A percentile compares a stretch with the other conserved stretches of the same genome.
Conservation (phyloP, 371 early-diverging fungal species). For the Mortierella sp. region DNA sequence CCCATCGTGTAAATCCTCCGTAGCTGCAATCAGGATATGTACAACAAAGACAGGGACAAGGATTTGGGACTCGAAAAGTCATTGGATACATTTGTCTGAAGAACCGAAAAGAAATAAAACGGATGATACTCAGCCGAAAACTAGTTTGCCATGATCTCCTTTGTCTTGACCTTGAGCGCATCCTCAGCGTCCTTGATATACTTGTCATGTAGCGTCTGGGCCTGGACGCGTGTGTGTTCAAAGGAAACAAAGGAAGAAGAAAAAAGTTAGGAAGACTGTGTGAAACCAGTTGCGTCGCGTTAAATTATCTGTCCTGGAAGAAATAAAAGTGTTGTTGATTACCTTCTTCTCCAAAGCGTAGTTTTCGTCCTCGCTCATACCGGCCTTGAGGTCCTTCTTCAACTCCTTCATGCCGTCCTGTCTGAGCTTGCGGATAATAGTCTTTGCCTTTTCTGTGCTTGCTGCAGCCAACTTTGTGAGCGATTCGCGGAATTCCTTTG, state of each 20-base stretch:
- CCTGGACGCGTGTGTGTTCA: constrained; percentile 58
- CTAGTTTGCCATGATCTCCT: constrained; percentile 74
- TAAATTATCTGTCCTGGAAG: not conserved
- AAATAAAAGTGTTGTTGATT: too few species aligned
- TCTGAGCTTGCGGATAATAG: constrained; percentile 75
- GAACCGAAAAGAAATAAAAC: constrained; percentile 14
- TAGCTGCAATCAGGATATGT: constrained; percentile 7
- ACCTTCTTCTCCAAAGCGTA: constrained; percentile 74
- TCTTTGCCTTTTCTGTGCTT: constrained; percentile 79
- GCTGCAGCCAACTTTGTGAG: constrained; percentile 76
- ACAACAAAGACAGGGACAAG: constrained; percentile 21
- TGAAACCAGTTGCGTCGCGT: not conserved
- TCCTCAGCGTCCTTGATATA: constrained; percentile 78
- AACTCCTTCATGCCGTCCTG: constrained; percentile 83
- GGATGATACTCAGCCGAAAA: constrained; percentile 2
- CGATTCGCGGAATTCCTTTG: constrained; percentile 85
- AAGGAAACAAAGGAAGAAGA: not conserved
- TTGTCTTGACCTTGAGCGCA: constrained; percentile 76
- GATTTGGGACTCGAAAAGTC: constrained; percentile 12
- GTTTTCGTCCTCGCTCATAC: constrained; percentile 71
- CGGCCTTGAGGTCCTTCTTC: constrained; percentile 74
- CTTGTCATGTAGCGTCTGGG: constrained; percentile 81
- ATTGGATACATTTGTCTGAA: not conserved
- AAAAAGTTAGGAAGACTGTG: not conserved
- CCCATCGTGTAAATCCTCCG: constrained; percentile 35